Evolutionary conservation across 1,284 basidiomycete genomes (phyloP).

Genomic region (Cerioporus squamosus): DNA sequence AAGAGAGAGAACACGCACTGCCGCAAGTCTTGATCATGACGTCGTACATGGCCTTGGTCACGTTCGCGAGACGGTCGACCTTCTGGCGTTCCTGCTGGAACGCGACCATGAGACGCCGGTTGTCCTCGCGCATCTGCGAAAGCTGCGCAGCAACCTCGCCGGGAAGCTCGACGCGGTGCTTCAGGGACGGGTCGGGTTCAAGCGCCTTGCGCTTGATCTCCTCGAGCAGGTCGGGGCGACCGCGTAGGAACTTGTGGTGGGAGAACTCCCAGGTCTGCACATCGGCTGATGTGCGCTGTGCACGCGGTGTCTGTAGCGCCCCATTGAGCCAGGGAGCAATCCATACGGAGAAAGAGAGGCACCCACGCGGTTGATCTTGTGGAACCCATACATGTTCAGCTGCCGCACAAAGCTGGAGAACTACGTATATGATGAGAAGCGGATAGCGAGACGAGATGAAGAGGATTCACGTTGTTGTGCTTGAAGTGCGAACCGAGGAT

Average conservation of each 20-base stretch:
- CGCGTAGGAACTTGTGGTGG: constrained; percentile 84
- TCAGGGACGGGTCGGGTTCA: constrained; percentile 70
- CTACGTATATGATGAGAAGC: constrained; percentile 41
- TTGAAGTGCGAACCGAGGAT: constrained; percentile 84
- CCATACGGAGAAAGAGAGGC: background rate
- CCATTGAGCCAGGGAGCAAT: background rate
- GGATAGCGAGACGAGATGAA: constrained; percentile 9
- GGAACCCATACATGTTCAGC: constrained; percentile 90
- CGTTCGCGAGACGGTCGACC: constrained; percentile 41
- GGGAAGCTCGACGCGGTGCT: constrained; percentile 75
- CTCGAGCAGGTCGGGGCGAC: constrained; percentile 80
- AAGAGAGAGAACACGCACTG: constrained; percentile 40
- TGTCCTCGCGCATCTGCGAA: constrained; percentile 69
- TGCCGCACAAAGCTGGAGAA: constrained; percentile 91
- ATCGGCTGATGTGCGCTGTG: constrained; percentile 78
- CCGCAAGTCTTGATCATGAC: constrained; percentile 54
- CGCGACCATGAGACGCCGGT: constrained; percentile 56
- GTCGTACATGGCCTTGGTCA: constrained; percentile 59
- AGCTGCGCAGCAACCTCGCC: constrained; percentile 78
- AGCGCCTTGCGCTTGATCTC: constrained; percentile 86
- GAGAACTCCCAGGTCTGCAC: constrained; percentile 90
- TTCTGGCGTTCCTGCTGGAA: constrained; percentile 55
- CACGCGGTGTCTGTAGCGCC: constrained; percentile 71
- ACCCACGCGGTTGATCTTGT: constrained; percentile 80
- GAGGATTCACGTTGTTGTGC: constrained; percentile 71